Evolutionary conservation across 1,284 basidiomycete genomes (phyloP).

Genomic region (Meira nashicola): DNA sequence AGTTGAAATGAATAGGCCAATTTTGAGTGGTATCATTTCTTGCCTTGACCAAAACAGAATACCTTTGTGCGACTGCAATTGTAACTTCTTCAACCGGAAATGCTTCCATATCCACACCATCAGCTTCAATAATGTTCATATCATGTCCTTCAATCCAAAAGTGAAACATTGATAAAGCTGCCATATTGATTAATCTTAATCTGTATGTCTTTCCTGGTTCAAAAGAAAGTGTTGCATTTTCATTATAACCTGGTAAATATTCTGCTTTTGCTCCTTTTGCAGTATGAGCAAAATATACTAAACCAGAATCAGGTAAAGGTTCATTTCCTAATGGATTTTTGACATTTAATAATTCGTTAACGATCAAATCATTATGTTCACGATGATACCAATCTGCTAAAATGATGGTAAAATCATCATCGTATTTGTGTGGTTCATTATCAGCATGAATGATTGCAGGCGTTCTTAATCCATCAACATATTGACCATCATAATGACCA

Average conservation of each 20-base stretch:
- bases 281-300: conserved; percentile 75
- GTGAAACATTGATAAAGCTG: conserved; percentile 49
- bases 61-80: conserved; percentile 83
- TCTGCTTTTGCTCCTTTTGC: conserved; percentile 24
- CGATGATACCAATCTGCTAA: conserved; percentile 67
- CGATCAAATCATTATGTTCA: conserved; percentile 36
- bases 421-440: conserved; percentile 62
- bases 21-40: conserved; percentile 76
- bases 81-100: conserved; percentile 67
- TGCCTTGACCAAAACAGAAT: conserved; percentile 83
- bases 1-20: conserved; percentile 83
- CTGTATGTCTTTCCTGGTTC: conserved; percentile 67
- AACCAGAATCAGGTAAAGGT: conserved; percentile 59
- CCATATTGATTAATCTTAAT: conserved; percentile 72
- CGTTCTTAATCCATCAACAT: conserved; percentile 67
- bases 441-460: conserved; percentile 67
- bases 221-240: conserved; percentile 71
- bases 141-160: conserved; percentile 76
- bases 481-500: conserved; percentile 34
- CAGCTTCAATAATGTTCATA: conserved; percentile 82
- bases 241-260: conserved; percentile 58
- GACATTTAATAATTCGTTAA: conserved; percentile 64
- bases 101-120: conserved; percentile 75
- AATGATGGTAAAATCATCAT: conserved; percentile 83
- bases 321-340: conserved; percentile 52